These are phyloP conservation scores for Dioscorea zingiberensis DNA, from an alignment of 106 monocot species.

Conservation along the genomic window DNA sequence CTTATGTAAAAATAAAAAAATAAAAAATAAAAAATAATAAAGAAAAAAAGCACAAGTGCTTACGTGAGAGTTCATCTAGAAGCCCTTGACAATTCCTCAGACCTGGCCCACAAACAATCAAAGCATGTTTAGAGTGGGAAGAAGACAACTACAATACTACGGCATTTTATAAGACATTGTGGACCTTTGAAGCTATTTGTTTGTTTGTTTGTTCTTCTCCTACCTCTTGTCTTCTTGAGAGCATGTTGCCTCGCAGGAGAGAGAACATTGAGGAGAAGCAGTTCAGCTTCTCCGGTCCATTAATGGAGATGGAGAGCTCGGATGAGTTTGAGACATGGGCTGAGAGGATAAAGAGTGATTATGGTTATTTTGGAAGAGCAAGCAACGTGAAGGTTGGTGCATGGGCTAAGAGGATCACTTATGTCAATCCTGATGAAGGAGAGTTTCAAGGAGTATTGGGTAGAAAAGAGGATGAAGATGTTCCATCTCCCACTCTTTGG, in stretches of 20 bases:
- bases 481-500: slow-evolving; percentile 7
- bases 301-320: too few species aligned
- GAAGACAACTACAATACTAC: too few species aligned
- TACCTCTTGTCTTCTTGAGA: neutral
- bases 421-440: neutral
- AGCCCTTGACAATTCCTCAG: too few species aligned
- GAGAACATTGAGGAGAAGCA: neutral
- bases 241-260: slow-evolving; percentile 12
- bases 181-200: too few species aligned
- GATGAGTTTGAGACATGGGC: slow-evolving; percentile 32
- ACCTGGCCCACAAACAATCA: too few species aligned
- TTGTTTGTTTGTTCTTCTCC: too few species aligned
- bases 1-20: too few species aligned
- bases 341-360: slow-evolving; percentile 22
- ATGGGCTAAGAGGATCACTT: neutral
- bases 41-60: too few species aligned
- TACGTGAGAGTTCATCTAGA: too few species aligned
- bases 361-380: slow-evolving; percentile 15
- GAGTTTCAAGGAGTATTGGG: neutral
- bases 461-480: neutral
- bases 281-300: slow-evolving; percentile 20
- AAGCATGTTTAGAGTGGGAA: too few species aligned
- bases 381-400: slow-evolving; percentile 1
- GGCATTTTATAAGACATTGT: too few species aligned
- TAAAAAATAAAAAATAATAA: too few species aligned